These are phyloP conservation scores for Ophiostoma sp. DNA, from an alignment of 2,329 filamentous ascomycete genomes.

Conservation along the genomic window DNA sequence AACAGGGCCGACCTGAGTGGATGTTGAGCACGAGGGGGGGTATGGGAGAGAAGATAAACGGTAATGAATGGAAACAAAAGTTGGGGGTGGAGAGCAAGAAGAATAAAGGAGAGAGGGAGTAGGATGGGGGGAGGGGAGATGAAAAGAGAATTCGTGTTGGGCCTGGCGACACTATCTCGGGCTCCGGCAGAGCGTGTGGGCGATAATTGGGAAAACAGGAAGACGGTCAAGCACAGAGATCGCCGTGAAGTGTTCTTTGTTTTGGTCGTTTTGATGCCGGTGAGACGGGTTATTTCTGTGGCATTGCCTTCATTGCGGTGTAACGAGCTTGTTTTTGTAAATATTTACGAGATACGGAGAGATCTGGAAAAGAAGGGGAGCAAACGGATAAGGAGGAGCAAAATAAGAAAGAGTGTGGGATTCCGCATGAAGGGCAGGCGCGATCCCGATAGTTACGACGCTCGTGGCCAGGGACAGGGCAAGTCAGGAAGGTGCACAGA, in stretches of 20 bases:
- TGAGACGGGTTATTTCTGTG: background rate
- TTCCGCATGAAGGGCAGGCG: constrained; percentile 6
- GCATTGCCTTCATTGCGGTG: background rate
- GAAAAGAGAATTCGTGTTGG: background rate
- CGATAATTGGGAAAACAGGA: background rate
- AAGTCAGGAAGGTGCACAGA: background rate
- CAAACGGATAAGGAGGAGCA: background rate
- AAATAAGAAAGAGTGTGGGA: background rate
- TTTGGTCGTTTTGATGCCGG: background rate
- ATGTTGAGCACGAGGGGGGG: background rate
- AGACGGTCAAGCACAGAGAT: background rate
- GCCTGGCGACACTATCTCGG: background rate
- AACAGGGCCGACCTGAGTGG: background rate
- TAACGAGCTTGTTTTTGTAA: background rate
- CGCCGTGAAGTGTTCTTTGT: background rate
- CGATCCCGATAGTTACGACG: background rate
- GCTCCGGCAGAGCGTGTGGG: background rate
- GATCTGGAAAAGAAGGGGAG: background rate
- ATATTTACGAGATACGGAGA: background rate
- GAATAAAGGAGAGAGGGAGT: background rate
- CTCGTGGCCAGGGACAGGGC: background rate
- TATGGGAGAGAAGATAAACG: background rate
- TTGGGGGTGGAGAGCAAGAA: background rate
- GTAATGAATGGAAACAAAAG: background rate
- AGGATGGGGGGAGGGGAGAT: background rate